phyloP scores from a whole-genome alignment of 2,329 filamentous ascomycete species.

The Achaetomium macrosporum region DNA sequence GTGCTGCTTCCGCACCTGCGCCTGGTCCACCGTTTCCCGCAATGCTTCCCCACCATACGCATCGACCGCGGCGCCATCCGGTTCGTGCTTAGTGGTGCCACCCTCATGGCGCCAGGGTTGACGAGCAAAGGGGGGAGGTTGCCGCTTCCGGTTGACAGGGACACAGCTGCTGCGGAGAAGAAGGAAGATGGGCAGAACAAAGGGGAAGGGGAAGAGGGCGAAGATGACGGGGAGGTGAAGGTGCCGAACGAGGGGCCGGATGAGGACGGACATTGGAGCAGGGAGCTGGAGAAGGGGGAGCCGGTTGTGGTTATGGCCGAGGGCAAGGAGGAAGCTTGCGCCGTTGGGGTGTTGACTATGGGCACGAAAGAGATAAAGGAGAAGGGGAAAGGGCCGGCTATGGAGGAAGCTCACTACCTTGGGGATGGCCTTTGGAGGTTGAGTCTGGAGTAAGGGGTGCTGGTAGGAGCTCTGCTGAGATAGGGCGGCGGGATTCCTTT shows the following conservation, averaged over 20 bases:
- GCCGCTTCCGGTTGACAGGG: slow-evolving; percentile 48
- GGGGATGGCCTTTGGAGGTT: slow-evolving; percentile 91
- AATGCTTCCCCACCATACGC: slow-evolving; percentile 74
- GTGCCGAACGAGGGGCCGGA: slow-evolving; percentile 42
- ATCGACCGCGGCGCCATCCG: slow-evolving; percentile 96
- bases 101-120: slow-evolving; percentile 91
- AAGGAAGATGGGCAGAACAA: slow-evolving; percentile 29
- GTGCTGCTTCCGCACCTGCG: slow-evolving; percentile 80
- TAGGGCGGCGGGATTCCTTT: too few species aligned
- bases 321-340: slow-evolving; percentile 86
- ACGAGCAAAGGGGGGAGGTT: slow-evolving; percentile 77
- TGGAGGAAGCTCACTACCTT: slow-evolving; percentile 89
- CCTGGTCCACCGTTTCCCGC: slow-evolving; percentile 84
- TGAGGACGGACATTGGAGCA: slow-evolving; percentile 51
- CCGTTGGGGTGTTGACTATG: slow-evolving; percentile 76
- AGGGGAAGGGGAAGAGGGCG: slow-evolving; percentile 21
- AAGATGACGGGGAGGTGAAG: slow-evolving; percentile 24
- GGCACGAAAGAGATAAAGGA: slow-evolving; percentile 89
- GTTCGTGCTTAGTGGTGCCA: slow-evolving; percentile 88
- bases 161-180: slow-evolving; percentile 20
- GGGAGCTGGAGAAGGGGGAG: slow-evolving; percentile 70
- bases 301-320: slow-evolving; percentile 87
- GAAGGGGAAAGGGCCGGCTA: slow-evolving; percentile 88
- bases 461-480: too few species aligned
- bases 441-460: slow-evolving; percentile 36